Evolutionary conservation across 1,284 basidiomycete species (phyloP), one percentile per base, ranked within the genome.

Genomic region (Dichomitus squalens): DNA sequence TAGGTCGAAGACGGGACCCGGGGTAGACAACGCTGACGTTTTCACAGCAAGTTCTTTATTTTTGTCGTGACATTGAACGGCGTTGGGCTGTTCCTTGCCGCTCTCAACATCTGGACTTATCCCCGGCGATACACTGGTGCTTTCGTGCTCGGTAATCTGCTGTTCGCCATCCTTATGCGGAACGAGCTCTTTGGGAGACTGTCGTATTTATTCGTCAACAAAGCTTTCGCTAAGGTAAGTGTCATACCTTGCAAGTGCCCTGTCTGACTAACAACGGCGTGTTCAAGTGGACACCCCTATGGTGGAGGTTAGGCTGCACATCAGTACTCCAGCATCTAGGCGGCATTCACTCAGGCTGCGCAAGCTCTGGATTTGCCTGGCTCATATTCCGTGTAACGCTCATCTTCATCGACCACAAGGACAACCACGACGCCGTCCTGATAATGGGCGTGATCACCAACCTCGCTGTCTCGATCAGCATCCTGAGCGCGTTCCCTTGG

Each of bases 331-430:
- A 88, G 66, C 86, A 88, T 63, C 74, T 88, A 11, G 87, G 87
- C 12, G 87, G 87, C 31, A 85, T 88, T 64, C 87, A 89, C 67
- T 86, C 84, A n/a, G 86, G 86, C 27, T 88, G 86, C 67, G 86
- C 85, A 18, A 76, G 76, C 1, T 85, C 85, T 31, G 84, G 84
- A 38, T 82, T 85, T 63, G 71, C 77, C 12, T 88, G 86, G 86
- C 78, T 88, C 48, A 73, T 88, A 38, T 86, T 83, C 73, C 77
- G 79, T 52, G 73, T 87, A 34, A 72, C 76, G 18, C 66, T 78
- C 44, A 79, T 86, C 51, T 79, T 85, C 68, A 77, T 79, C 50
- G 72, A 86, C 66, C 80, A 79, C 68, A 78, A 74, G 66, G 70
- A 78, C 64, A 83, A 80, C 55, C 81, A 84, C 64, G 74, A 77